Conservation (phyloP, 768 basidiomycete species). For the Trichaptum fuscoviolaceum region DNA sequence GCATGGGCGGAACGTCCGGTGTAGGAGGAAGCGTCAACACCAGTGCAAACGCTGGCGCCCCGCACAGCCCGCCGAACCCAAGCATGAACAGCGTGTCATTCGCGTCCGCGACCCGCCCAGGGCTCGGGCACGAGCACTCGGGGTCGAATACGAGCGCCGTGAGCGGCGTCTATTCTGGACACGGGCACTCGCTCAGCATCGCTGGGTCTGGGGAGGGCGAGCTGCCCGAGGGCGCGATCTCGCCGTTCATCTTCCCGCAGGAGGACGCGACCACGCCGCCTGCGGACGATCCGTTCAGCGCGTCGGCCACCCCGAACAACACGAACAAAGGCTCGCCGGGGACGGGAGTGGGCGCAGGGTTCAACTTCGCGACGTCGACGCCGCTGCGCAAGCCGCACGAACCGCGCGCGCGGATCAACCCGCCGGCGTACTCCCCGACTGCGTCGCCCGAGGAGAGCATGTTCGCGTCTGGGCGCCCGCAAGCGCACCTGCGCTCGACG, state of each 20-base stretch:
- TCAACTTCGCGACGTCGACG: neutral
- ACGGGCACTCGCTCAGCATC: neutral
- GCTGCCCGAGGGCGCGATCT: neutral
- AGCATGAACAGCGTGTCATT: neutral
- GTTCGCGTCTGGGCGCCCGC: neutral
- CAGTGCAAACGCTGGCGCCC: too few species aligned
- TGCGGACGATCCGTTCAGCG: neutral
- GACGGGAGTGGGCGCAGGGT: neutral
- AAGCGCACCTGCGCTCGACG: neutral
- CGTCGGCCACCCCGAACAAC: neutral
- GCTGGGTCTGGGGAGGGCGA: neutral
- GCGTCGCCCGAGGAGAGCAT: neutral
- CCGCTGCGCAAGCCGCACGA: constrained; percentile 1
- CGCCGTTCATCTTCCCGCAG: neutral
- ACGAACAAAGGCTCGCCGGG: too few species aligned
- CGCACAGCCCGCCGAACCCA: neutral
- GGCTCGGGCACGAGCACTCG: neutral
- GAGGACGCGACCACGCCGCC: neutral
- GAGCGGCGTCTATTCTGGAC: neutral
- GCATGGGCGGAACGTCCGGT: neutral
- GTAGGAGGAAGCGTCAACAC: neutral
- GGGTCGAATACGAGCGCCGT: neutral
- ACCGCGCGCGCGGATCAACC: neutral
- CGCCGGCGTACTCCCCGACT: neutral
- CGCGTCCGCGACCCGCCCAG: too few species aligned